Conservation (phyloP, 106 monocot species). For the Xerophyta viscosa region DNA sequence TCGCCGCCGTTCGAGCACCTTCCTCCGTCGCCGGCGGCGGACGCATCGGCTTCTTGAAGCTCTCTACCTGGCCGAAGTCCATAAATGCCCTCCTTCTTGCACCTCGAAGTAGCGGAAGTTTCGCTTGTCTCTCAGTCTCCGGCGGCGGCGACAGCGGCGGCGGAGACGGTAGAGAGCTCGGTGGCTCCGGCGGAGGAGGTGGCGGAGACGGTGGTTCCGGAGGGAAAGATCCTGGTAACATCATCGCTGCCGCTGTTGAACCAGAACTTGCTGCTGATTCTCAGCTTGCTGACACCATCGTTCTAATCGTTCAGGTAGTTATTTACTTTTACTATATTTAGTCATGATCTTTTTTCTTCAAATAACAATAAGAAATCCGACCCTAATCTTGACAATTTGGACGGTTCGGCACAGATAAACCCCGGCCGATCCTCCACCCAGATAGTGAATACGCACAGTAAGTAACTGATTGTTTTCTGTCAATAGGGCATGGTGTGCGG, state of each 20-base stretch:
- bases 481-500: conserved; percentile 77
- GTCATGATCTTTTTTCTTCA: not conserved
- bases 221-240: not conserved
- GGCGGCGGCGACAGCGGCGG: not conserved
- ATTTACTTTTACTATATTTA: not conserved
- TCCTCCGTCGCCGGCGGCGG: no score
- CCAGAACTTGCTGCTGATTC: not conserved
- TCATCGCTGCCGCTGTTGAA: not conserved
- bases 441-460: no score
- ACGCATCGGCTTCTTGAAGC: not conserved
- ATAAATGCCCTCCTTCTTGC: not conserved
- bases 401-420: no score
- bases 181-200: not conserved
- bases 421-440: no score
- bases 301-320: not conserved
- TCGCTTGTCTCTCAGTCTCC: not conserved
- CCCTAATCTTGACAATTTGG: no score
- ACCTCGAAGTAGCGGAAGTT: not conserved
- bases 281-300: not conserved
- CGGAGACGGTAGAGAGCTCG: not conserved
- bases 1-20: no score
- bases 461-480: conserved; percentile 3
- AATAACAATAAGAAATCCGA: no score
- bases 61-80: not conserved
- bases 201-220: not conserved